A percentile compares a stretch with the other conserved stretches of the same genome.
Evolutionary conservation across 176 grass and related monocot species (phyloP).

Genomic region (bread wheat (Triticum aestivum)): DNA sequence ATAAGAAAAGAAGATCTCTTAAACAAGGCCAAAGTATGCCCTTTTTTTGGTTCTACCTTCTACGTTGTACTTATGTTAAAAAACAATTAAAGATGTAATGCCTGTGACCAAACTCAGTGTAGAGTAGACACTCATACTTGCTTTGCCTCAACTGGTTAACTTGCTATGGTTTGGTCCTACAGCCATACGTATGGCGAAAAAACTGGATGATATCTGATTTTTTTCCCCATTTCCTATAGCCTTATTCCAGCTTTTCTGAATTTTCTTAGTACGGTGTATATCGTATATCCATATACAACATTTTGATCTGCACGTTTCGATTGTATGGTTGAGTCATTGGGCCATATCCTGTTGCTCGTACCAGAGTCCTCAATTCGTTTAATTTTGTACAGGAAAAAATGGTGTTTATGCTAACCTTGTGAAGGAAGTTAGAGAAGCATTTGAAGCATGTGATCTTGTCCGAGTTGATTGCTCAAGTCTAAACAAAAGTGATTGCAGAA

Average conservation of each 20-base stretch:
- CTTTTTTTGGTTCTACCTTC: background rate
- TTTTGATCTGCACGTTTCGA: background rate
- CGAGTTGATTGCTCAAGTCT: slow-evolving; percentile 71
- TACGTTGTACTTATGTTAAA: background rate
- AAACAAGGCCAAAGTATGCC: background rate
- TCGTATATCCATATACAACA: background rate
- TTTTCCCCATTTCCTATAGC: background rate
- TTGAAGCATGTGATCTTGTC: slow-evolving; percentile 91
- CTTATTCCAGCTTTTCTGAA: slow-evolving; percentile 18
- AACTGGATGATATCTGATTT: background rate
- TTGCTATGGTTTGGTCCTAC: background rate
- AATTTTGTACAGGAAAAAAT: slow-evolving; percentile 74
- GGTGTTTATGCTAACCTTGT: slow-evolving; percentile 82
- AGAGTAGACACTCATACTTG: background rate
- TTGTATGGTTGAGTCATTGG: slow-evolving; percentile 3
- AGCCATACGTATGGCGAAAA: background rate
- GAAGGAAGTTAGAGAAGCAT: slow-evolving; percentile 80
- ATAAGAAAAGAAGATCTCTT: background rate
- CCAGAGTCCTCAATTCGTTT: background rate
- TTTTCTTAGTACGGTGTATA: slow-evolving; percentile 8
- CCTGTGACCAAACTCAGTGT: background rate
- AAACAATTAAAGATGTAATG: background rate
- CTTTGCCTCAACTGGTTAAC: slow-evolving; percentile 1
- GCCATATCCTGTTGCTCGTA: slow-evolving; percentile 1
- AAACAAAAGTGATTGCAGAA: slow-evolving; percentile 87